Base-by-base conservation (phyloP, 108 stramenopile species). In the Chaetoceros tenuissimus region DNA sequence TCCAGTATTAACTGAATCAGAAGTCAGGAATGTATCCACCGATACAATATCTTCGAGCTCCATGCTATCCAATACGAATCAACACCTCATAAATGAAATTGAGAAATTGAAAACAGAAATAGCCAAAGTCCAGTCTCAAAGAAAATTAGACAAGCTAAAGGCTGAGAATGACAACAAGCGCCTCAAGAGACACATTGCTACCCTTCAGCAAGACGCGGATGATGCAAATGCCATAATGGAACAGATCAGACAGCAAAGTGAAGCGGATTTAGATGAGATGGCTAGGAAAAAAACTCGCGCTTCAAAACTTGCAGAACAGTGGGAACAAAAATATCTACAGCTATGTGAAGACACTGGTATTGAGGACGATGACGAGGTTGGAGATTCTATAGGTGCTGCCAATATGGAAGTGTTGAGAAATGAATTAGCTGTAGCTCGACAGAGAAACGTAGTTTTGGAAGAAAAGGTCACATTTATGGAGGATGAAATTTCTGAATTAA, bases 101-200 rank as follows among this genome's bases (percentile, higher is more conserved):
- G 34, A 40, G 5, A 5, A 40, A 40, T 40, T 40, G 34, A 40
- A 40, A 13, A 40, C 34, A 40, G 34, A 40, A 13, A 5, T 40
- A 5, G 34, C 34, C 34, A 40, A 5, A 40, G 13, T 40, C 13
- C 5, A 40, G 34, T 74, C 75, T 24, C 60, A 86, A 10, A 70
- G 87, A 20, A 57, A 68, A 8, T 51, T 86, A 44, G 90, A 92
- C 34, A 67, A 83, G 34, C 71, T 68, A 47, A 67, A 73, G 26
- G 60, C 66, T 31, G 56, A 53, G n/a, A 68, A 79, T 21, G 49
- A 51, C 22, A 63, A 85, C 46, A 50, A 75, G 26, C 77, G 87
- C 1, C 63, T 87, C 23, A 71, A 85, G 57, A 64, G 79, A 16
- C 81, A 79, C 48, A 46, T 85, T n/a, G 61, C 80, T 43, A 80